Evolutionary conservation across 2,329 filamentous ascomycete genomes (phyloP).

Genomic region (Aaosphaeria pasadenensis): DNA sequence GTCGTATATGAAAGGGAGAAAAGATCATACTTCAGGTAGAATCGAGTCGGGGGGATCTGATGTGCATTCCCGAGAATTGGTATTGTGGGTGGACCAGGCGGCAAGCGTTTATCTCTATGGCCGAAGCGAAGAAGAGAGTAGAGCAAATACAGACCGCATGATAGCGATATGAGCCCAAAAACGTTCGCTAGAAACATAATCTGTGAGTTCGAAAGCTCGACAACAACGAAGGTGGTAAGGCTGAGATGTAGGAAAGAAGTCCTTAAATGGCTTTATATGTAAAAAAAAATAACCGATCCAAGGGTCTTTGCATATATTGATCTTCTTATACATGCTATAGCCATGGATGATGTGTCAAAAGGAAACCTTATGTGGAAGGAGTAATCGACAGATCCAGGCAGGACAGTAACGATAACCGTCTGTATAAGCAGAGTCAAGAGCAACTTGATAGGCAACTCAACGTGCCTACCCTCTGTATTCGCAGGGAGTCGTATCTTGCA

Average conservation of each 20-base stretch:
- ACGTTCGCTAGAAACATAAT: background rate
- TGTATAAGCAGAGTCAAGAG: no score
- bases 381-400: no score
- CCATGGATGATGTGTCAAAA: background rate
- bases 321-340: background rate
- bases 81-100: slow-evolving; percentile 5
- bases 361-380: no score
- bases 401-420: no score
- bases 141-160: background rate
- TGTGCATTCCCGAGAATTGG: slow-evolving; percentile 8
- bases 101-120: slow-evolving; percentile 3
- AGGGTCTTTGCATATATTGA: no score
- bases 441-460: no score
- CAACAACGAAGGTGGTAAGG: background rate
- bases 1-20: background rate
- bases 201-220: background rate
- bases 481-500: no score
- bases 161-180: background rate
- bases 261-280: no score
- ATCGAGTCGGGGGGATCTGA: slow-evolving; percentile 1
- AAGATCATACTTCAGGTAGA: background rate
- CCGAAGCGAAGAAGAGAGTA: slow-evolving; percentile 3
- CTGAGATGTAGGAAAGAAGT: background rate
- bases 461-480: no score
- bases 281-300: no score